Conservation (phyloP, 805 yeast species). For the Maudiozyma serrabonitensis region DNA sequence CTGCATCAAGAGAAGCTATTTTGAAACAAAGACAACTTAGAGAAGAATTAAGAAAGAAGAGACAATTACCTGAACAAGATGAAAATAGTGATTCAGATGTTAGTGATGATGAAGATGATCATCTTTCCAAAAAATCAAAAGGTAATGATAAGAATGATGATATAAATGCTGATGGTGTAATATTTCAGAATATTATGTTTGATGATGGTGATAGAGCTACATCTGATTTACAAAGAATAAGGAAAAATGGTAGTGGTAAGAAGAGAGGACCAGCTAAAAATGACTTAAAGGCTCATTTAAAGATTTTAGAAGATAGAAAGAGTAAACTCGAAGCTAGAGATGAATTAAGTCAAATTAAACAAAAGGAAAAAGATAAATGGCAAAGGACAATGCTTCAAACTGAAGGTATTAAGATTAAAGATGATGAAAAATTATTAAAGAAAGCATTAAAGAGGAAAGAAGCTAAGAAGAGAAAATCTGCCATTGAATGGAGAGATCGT, state of each 20-base stretch:
- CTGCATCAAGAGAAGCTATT: conserved; percentile 73
- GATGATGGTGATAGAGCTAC: conserved; percentile 73
- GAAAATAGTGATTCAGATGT: conserved; percentile 24
- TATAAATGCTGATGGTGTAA: conserved; percentile 35
- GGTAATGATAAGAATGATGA: conserved; percentile 28
- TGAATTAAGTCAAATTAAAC: conserved; percentile 47
- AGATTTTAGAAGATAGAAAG: conserved; percentile 64
- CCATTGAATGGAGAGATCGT: conserved; percentile 87
- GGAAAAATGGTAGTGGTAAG: conserved; percentile 35
- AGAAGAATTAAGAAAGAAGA: conserved; percentile 26
- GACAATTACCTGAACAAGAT: conserved; percentile 31
- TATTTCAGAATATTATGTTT: conserved; percentile 76
- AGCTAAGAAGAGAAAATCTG: conserved; percentile 74
- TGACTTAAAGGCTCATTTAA: conserved; percentile 76
- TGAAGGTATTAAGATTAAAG: conserved; percentile 80
- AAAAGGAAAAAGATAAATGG: conserved; percentile 76
- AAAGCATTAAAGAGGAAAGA: conserved; percentile 81
- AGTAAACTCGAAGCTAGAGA: conserved; percentile 50
- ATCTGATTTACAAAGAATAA: conserved; percentile 51
- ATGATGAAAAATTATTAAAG: conserved; percentile 79
- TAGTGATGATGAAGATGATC: conserved; percentile 13
- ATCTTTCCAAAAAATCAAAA: conserved; percentile 23
- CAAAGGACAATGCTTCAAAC: conserved; percentile 71
- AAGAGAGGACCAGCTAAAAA: conserved; percentile 78
- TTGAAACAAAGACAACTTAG: conserved; percentile 52